These are phyloP conservation scores for Ustilago loliicola DNA, from an alignment of 1,284 basidiomycete species.

Conservation along the genomic window DNA sequence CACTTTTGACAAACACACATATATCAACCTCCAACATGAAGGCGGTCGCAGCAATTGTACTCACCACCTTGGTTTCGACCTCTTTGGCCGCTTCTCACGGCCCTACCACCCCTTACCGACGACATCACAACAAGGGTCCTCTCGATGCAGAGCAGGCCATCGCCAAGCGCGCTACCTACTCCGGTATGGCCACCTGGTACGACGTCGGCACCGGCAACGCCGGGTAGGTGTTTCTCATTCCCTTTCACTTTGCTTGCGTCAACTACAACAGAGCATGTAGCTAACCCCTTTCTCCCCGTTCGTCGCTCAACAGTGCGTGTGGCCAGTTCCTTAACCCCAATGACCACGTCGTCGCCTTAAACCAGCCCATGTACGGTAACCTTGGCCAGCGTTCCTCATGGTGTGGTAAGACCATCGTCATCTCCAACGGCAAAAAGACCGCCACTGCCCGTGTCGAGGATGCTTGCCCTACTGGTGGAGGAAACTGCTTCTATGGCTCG, in stretches of 20 bases:
- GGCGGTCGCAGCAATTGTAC: constrained; percentile 33
- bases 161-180: constrained; percentile 52
- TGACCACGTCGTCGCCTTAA: constrained; percentile 62
- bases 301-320: constrained; percentile 49
- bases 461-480: constrained; percentile 61
- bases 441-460: constrained; percentile 57
- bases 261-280: background rate
- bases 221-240: constrained; percentile 39
- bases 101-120: constrained; percentile 16
- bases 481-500: constrained; percentile 60
- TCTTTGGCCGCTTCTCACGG: constrained; percentile 39
- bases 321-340: constrained; percentile 48
- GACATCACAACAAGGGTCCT: constrained; percentile 42
- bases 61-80: constrained; percentile 37
- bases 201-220: constrained; percentile 61
- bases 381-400: constrained; percentile 49
- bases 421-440: constrained; percentile 55
- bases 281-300: background rate
- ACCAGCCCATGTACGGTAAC: constrained; percentile 64
- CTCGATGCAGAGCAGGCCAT: constrained; percentile 31
- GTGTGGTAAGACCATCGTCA: constrained; percentile 63
- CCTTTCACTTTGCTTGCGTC: background rate
- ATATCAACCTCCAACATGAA: constrained; percentile 26
- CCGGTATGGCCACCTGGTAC: constrained; percentile 63
- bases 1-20: background rate